Evolutionary conservation across 2,329 filamentous ascomycete genomes (phyloP), one percentile per base, ranked within the genome.

Genomic region (Fusarium verticillioides): DNA sequence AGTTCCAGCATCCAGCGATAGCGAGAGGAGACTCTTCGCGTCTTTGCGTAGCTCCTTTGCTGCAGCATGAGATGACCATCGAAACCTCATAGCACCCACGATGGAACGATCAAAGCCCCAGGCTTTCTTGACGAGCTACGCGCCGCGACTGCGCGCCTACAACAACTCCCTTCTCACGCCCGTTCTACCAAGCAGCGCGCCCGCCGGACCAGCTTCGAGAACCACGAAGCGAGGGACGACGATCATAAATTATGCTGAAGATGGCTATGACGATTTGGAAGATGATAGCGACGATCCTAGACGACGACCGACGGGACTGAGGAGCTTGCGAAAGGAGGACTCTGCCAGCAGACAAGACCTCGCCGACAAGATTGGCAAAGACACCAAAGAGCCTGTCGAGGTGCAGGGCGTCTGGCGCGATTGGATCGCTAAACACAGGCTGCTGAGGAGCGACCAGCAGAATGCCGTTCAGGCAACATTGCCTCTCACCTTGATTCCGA

Each of bases 211-310:
- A 43, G 85, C 89, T 67, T 88, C 94, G 77, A 91, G 96, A 80
- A 97, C 94, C n/a, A 98, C 96, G 13, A 98, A 99, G 86, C 93
- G 96, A 83, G 96, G 96, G 65, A 98, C 96, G 4, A 96, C 94
- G 39, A 94, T 96, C 72, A 96, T 98, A 84, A 99, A 98, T 84
- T 99, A 99, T 80, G 96, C 96, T 30, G 96, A 99, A 81, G 96
- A 98, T 81, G 95, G 95, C 52, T 97, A 92, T 79, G 96, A 98
- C 75, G 95, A 96, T 78, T 82, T 89, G 64, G 89, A 91, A 42
- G 89, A 92, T 63, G 93, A 94, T 71, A 92, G 93, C 56, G 93
- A 94, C 71, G 92, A 94, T 62, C 87, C 89, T 67, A 89, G 94
- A 72, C 91, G 96, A 72, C 92, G 92, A 4, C 93, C 94, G 18